Base-by-base conservation (phyloP, 495 filamentous ascomycete species). In the Friedmanniomyces simplex region DNA sequence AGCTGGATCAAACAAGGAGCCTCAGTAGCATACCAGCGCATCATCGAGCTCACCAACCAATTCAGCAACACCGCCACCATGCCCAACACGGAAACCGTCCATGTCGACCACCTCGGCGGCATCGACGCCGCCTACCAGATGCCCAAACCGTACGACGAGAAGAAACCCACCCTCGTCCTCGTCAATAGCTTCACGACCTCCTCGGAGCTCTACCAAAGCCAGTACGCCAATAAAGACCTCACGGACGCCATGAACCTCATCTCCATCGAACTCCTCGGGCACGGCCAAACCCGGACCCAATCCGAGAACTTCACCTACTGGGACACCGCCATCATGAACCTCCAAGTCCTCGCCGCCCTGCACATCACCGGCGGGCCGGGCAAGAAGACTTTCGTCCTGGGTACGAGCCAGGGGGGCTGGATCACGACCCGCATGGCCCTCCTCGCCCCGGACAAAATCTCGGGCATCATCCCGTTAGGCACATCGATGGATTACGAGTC, bases 391-490 rank as follows among this genome's bases (percentile, higher is more conserved):
- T 84, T 81, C 57, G 73, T 73, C 0, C 63, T 84, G 8, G 82
- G 83, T 4, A 82, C 80, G 0, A 81, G 77, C 58, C 82, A 85
- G 63, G 82, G 83, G 1, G 81, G 80, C 0, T 85, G 78, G 79
- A 76, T 85, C 12, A 76, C 75, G 0, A 70, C 73, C 5, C 65
- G 77, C 39, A 85, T 85, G 81, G 81, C 79, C 0, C 51, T 85
- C 30, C 57, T 84, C 43, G 73, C 74, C 7, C 82, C 82, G 0
- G 77, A 83, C n/a, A 80, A 67, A 77, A 81, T 85, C 54, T 50
- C 68, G 3, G 83, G 83, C 6, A 70, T 86, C 22, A 66, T 86
- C n/a, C 73, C 75, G 1, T 65, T 85, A 0, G 83, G 80, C 16
- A 84, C 82, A 5, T 83, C 81, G 6, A 74, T 86, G 68, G 81